phyloP scores from a whole-genome alignment of 1,284 basidiomycete genomes.

The Boletus mariae region DNA sequence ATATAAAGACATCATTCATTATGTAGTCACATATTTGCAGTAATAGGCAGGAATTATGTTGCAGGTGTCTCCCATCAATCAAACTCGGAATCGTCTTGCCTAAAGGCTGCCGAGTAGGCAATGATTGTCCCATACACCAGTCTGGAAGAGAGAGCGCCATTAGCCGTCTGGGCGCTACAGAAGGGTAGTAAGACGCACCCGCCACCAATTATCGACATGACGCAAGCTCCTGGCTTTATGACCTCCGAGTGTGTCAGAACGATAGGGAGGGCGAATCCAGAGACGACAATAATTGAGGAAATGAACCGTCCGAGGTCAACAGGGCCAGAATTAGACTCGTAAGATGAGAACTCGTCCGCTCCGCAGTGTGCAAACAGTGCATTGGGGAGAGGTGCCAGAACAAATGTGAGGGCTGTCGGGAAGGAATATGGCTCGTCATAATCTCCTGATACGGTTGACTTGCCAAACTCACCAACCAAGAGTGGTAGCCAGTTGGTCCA shows the following conservation, averaged over 20 bases:
- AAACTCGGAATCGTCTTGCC: conserved; percentile 70
- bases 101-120: conserved; percentile 83
- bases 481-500: conserved; percentile 98
- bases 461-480: conserved; percentile 79
- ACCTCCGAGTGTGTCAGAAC: conserved; percentile 90
- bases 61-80: conserved; percentile 39
- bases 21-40: conserved; percentile 17
- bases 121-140: conserved; percentile 94
- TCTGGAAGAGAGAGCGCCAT: conserved; percentile 35
- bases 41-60: neutral
- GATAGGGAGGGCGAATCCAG: conserved; percentile 91
- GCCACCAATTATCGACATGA: conserved; percentile 94
- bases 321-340: conserved; percentile 58
- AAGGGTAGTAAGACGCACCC: conserved; percentile 42
- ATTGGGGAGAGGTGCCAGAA: conserved; percentile 94
- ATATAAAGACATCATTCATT: conserved; percentile 9
- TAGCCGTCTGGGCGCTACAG: neutral
- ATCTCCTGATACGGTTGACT: neutral
- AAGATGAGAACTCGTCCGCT: conserved; percentile 78
- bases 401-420: conserved; percentile 82
- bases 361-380: conserved; percentile 84
- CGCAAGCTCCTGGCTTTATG: conserved; percentile 81
- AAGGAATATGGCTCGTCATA: conserved; percentile 1
- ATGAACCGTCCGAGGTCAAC: conserved; percentile 89
- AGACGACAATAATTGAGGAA: conserved; percentile 86